These are phyloP conservation scores for Tremella yokohamensis DNA, from an alignment of 768 basidiomycete species.

Conservation along the genomic window DNA sequence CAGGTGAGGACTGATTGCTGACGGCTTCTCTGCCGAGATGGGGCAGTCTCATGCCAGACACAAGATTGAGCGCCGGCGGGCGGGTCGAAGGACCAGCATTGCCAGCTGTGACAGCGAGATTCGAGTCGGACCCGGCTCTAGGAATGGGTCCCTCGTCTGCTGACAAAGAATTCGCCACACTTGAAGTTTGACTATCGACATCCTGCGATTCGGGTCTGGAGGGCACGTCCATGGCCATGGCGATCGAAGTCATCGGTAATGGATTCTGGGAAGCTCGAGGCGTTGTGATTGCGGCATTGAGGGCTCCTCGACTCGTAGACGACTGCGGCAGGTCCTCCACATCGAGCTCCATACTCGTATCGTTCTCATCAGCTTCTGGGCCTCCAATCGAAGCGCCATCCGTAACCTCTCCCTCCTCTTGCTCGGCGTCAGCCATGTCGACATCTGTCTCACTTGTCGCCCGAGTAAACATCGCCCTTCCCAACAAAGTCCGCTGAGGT, in stretches of 20 bases:
- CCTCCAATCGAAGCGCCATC: constrained; percentile 58
- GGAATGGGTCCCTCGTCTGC: constrained; percentile 33
- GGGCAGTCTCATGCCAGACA: constrained; percentile 24
- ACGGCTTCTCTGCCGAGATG: constrained; percentile 32
- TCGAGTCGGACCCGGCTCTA: constrained; percentile 34
- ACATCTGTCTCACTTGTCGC: constrained; percentile 39
- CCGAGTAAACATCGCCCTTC: not conserved
- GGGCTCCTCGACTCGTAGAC: constrained; percentile 12
- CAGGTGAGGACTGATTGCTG: constrained; percentile 48
- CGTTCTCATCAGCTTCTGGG: constrained; percentile 49
- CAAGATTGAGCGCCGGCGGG: constrained; percentile 29
- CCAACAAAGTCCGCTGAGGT: not conserved
- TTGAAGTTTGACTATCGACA: constrained; percentile 26
- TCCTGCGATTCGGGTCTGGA: constrained; percentile 15
- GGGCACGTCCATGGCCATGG: constrained; percentile 33
- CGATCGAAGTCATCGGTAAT: not conserved
- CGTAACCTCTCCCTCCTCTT: constrained; percentile 63
- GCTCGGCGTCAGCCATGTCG: constrained; percentile 45
- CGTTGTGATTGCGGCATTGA: constrained; percentile 10
- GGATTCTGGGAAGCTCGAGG: constrained; percentile 28
- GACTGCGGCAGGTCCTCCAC: constrained; percentile 13
- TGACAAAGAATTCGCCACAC: constrained; percentile 33
- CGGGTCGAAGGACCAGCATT: constrained; percentile 9
- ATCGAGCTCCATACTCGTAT: constrained; percentile 58
- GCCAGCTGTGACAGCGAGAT: constrained; percentile 16